Percentiles rank a stretch among this genome's conserved stretches.
These are phyloP conservation scores for Ceratocystis destructans DNA, from an alignment of 2,329 filamentous ascomycete species.

Conservation along the genomic window DNA sequence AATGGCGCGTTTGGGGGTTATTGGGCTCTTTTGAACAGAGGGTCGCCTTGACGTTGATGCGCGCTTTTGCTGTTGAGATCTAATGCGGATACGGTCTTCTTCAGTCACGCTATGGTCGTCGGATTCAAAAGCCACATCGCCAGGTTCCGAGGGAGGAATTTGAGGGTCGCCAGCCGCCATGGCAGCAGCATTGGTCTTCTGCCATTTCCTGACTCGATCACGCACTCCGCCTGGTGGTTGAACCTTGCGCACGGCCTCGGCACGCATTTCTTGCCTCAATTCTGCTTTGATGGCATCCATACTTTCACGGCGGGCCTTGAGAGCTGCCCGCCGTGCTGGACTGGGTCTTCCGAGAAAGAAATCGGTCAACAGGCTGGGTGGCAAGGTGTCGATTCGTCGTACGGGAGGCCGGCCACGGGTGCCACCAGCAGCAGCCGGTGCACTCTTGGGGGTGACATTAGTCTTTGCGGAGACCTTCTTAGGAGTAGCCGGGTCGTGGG, in stretches of 20 bases:
- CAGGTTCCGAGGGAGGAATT: slow-evolving; percentile 42
- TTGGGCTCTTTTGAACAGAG: slow-evolving; percentile 23
- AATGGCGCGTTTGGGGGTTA: slow-evolving; percentile 5
- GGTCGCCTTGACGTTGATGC: slow-evolving; percentile 22
- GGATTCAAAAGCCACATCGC: slow-evolving; percentile 46
- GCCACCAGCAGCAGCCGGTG: slow-evolving; percentile 27
- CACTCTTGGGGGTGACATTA: slow-evolving; percentile 30
- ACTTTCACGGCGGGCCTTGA: slow-evolving; percentile 41
- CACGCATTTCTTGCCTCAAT: slow-evolving; percentile 26
- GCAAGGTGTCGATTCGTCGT: slow-evolving; percentile 31
- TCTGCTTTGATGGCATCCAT: slow-evolving; percentile 45
- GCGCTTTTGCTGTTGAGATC: slow-evolving; percentile 32
- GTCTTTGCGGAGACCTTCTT: slow-evolving; percentile 9
- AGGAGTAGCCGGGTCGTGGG: slow-evolving; percentile 15
- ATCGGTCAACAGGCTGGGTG: slow-evolving; percentile 39
- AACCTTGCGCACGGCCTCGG: slow-evolving; percentile 42
- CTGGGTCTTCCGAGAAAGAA: slow-evolving; percentile 45
- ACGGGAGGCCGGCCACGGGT: slow-evolving; percentile 27
- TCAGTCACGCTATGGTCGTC: slow-evolving; percentile 50
- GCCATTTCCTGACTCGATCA: slow-evolving; percentile 73
- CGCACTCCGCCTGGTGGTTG: slow-evolving; percentile 55
- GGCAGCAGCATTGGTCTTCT: slow-evolving; percentile 59
- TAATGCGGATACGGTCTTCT: slow-evolving; percentile 45
- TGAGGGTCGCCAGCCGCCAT: slow-evolving; percentile 40
- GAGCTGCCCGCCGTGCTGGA: slow-evolving; percentile 40